These are phyloP conservation scores for Sextonia rubra DNA, from an alignment of 164 flowering plant genomes.

Conservation along the genomic window DNA sequence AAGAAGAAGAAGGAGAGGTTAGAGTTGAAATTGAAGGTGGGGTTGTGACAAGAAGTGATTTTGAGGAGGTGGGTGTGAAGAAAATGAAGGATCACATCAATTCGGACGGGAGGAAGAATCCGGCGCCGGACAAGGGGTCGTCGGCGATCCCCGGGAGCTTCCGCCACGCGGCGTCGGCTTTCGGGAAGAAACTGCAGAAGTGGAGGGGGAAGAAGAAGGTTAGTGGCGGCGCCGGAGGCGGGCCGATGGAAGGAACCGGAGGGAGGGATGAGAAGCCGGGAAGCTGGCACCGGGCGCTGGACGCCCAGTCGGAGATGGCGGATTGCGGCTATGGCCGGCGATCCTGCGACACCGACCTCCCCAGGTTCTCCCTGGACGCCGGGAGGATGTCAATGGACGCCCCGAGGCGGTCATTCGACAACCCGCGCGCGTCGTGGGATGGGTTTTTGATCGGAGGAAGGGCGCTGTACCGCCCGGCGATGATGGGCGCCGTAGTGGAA, in stretches of 20 bases:
- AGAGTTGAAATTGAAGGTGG: too few species aligned
- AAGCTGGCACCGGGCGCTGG: slow-evolving; percentile 44
- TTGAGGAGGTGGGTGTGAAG: slow-evolving; percentile 22
- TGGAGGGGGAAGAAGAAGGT: slow-evolving; percentile 77
- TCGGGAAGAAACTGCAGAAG: slow-evolving; percentile 74
- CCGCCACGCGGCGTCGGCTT: slow-evolving; percentile 77
- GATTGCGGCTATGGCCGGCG: slow-evolving; percentile 86
- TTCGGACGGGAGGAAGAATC: slow-evolving; percentile 58
- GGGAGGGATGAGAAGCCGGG: slow-evolving; percentile 29
- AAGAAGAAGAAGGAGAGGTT: slow-evolving; percentile 10
- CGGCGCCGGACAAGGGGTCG: slow-evolving; percentile 18
- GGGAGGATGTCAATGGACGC: slow-evolving; percentile 61
- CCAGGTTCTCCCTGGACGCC: slow-evolving; percentile 45
- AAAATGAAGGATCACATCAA: slow-evolving; percentile 89
- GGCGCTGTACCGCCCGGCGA: slow-evolving; percentile 44
- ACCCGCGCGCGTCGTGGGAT: slow-evolving; percentile 95
- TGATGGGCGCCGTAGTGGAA: slow-evolving; percentile 68
- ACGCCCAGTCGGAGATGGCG: slow-evolving; percentile 73
- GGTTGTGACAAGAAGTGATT: slow-evolving; percentile 31
- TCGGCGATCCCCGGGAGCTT: slow-evolving; percentile 55
- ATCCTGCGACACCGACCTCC: slow-evolving; percentile 54
- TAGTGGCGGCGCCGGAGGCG: slow-evolving; percentile 20
- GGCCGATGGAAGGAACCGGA: slow-evolving; percentile 6
- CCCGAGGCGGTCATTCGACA: slow-evolving; percentile 65
- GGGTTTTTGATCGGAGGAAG: slow-evolving; percentile 56